Evolutionary conservation across 2,329 filamentous ascomycete species (phyloP), one percentile per base, ranked within the genome.

Genomic region (Ciborinia camelliae): DNA sequence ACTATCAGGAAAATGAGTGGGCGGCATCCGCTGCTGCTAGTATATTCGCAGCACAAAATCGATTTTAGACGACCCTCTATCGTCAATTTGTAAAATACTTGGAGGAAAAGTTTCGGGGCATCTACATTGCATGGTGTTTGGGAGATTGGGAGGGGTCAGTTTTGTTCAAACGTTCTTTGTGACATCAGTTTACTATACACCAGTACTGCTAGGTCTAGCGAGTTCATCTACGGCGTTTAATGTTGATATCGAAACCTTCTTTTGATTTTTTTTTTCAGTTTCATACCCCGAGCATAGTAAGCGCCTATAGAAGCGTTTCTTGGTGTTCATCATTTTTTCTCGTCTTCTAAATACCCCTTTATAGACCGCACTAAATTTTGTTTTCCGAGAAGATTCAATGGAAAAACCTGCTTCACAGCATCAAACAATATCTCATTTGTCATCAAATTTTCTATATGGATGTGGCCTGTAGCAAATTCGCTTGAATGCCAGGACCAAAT

Each of bases 1-100:
- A 97, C 73, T 91, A 95, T 72, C 93, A 97, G 73, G 93, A 96
- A 72, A 88, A 88, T 68, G 93, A 97, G 75, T 98, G 93, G 94
- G 92, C 90, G 23, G 87, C 90, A 10, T 89, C 90, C 50, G 90
- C 91, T 37, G 86, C 92, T 14, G 90, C 91, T 7, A 92, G 90
- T 77, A 92, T 93, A 70, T 90, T 90, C 81, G 88, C 89, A 62
- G 86, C 87, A 39, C 85, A 89, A 68, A 87, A 83, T 75, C 82
- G 84, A 70, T 84, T 88, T 72, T 88, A 70, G 65, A 68, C 61
- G 62, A 63, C 54, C 35, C 51, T 62, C 53, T 52, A 62, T 65
- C 60, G 68, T 71, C 64, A 66, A 64, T 68, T 53, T 74, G 71
- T 74, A 72, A 67, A 73, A 72, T 68, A 74, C 61, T 67, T 63